These are phyloP conservation scores for Myriangium duriaei DNA, from an alignment of 2,329 filamentous ascomycete genomes.

Conservation along the genomic window DNA sequence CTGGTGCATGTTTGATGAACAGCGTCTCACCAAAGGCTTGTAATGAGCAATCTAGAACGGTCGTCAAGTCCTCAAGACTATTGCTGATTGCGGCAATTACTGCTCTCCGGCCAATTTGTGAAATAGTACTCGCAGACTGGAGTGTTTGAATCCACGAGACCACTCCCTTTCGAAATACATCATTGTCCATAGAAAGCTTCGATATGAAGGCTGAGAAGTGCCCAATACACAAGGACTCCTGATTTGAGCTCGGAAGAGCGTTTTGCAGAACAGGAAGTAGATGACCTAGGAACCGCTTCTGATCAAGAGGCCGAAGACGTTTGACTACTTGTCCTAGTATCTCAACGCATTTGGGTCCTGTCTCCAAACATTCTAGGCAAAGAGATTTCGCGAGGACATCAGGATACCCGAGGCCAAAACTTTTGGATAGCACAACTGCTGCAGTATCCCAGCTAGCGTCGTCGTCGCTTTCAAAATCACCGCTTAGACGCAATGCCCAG, in stretches of 20 bases:
- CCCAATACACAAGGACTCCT: slow-evolving; percentile 4
- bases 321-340: slow-evolving; percentile 23
- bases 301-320: slow-evolving; percentile 35
- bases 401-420: slow-evolving; percentile 58
- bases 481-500: slow-evolving; percentile 14
- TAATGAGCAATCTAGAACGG: slow-evolving; percentile 56
- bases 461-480: slow-evolving; percentile 10
- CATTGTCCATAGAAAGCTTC: slow-evolving; percentile 10
- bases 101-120: slow-evolving; percentile 15
- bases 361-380: neutral
- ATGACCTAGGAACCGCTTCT: slow-evolving; percentile 31
- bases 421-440: slow-evolving; percentile 41
- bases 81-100: slow-evolving; percentile 17
- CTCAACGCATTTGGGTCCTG: neutral
- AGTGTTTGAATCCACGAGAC: slow-evolving; percentile 16
- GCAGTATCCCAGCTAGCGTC: slow-evolving; percentile 19
- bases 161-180: slow-evolving; percentile 14
- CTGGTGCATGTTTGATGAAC: slow-evolving; percentile 72
- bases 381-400: slow-evolving; percentile 32
- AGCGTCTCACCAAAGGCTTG: slow-evolving; percentile 71
- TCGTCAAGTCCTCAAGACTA: slow-evolving; percentile 25
- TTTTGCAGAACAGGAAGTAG: slow-evolving; percentile 19
- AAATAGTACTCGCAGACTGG: slow-evolving; percentile 14
- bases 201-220: slow-evolving; percentile 11
- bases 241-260: slow-evolving; percentile 15